A percentile compares a stretch with the other conserved stretches of the same genome.
These are phyloP conservation scores for Tremella yokohamensis DNA, from an alignment of 768 basidiomycete species.

Conservation along the genomic window DNA sequence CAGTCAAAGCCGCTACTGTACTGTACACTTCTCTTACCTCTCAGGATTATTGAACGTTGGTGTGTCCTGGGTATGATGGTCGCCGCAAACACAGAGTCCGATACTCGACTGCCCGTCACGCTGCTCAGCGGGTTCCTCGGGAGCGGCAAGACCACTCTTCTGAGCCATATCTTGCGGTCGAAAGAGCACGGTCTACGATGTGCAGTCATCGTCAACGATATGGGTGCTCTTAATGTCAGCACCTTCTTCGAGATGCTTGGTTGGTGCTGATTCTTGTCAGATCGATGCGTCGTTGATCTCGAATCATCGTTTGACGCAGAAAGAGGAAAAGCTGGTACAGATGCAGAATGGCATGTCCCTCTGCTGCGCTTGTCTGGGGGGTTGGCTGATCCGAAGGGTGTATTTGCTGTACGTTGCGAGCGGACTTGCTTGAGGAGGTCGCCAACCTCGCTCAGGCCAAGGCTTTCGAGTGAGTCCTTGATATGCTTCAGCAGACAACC, in stretches of 20 bases:
- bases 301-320: conserved; percentile 42
- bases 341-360: conserved; percentile 46
- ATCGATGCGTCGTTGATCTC: conserved; percentile 47
- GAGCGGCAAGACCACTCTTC: conserved; percentile 47
- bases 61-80: too few species aligned
- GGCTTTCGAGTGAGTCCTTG: conserved; percentile 36
- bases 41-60: too few species aligned
- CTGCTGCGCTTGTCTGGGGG: too few species aligned
- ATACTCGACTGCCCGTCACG: conserved; percentile 48
- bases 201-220: conserved; percentile 51
- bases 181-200: conserved; percentile 39
- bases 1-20: too few species aligned
- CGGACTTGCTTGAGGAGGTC: conserved; percentile 49
- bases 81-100: neutral
- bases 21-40: too few species aligned
- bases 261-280: conserved; percentile 7
- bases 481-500: neutral
- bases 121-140: conserved; percentile 49
- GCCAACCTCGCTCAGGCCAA: conserved; percentile 40
- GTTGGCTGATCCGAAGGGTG: conserved; percentile 28
- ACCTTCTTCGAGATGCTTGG: neutral
- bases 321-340: conserved; percentile 45
- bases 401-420: conserved; percentile 51
- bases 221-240: conserved; percentile 45
- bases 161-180: conserved; percentile 42